Percentiles rank a stretch among this genome's conserved stretches.
Conservation (phyloP, 345 rosid genomes). For the Stellera chamaejasme region DNA sequence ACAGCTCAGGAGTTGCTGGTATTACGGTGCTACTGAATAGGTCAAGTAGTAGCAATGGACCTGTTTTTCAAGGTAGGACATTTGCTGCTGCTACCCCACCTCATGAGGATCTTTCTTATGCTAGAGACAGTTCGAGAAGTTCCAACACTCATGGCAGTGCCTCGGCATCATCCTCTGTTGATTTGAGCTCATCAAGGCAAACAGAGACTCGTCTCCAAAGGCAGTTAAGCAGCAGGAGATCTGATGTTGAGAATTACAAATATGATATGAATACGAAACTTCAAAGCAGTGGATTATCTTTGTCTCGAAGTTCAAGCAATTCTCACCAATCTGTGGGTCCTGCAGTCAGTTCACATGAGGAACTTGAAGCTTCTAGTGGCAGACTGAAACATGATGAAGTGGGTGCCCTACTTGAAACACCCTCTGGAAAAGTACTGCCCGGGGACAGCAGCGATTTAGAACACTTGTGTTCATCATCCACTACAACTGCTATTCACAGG, state of each 20-base stretch:
- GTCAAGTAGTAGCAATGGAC: constrained; percentile 76
- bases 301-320: constrained; percentile 47
- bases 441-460: constrained; percentile 27
- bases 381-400: constrained; percentile 25
- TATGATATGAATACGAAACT: constrained; percentile 44
- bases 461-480: constrained; percentile 19
- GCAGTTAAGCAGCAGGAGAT: constrained; percentile 63
- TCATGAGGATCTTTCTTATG: constrained; percentile 61
- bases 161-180: constrained; percentile 82
- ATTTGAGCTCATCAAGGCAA: constrained; percentile 59
- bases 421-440: constrained; percentile 24
- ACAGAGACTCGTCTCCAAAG: constrained; percentile 51
- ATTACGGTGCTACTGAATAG: constrained; percentile 68
- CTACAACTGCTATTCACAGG: constrained; percentile 11
- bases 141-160: constrained; percentile 63
- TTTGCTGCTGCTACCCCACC: constrained; percentile 47
- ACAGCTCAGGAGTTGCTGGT: constrained; percentile 42
- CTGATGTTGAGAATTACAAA: constrained; percentile 61
- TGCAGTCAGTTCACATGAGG: constrained; percentile 31
- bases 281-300: constrained; percentile 46
- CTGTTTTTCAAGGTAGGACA: constrained; percentile 55
- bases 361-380: constrained; percentile 26
- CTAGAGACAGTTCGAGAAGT: constrained; percentile 78
- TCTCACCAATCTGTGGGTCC: constrained; percentile 44
- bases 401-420: constrained; percentile 30